Base-by-base conservation (phyloP, 768 basidiomycete species). In the Lactarius hengduanensis region DNA sequence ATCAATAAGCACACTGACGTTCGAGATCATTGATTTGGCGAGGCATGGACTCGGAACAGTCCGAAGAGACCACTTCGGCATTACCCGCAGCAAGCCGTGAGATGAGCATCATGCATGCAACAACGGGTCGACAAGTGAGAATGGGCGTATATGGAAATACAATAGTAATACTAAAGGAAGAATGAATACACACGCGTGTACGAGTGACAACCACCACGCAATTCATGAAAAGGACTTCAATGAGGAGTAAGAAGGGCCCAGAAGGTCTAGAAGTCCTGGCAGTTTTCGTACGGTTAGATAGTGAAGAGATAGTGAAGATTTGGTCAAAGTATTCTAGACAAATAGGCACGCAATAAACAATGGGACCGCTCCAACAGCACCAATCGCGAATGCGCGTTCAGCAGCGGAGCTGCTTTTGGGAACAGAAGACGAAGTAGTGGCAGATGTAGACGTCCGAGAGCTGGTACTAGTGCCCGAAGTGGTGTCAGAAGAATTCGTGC, bases 401-500 rank as follows among this genome's bases (percentile, higher is more conserved):
- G 62, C 62, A 16, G 62, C 53, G 16, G 65, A 61, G n/a, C 55
- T 69, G 34, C 20, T 61, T 20, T 36, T 32, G 41, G 57, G 62
- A 40, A 34, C 40, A 13, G 69, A 63, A 22, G 69, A 40, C 11
- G 63, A 62, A 36, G 64, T 9, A 0, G 43, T 4, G n/a, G 58
- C 41, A 41, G 67, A 61, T 66, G 62, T 70, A 54, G 62, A 62
- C 64, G 61, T 47, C 47, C 34, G 66, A 45, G 32, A 64, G 20
- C 68, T 50, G 43, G 47, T 62, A 56, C 60, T 57, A 2, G 63
- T 64, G 30, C 47, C 30, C 18, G 50, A 26, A 53, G 50, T 47
- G 32, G 22, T 16, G 22, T 38, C 20, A 20, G 66, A 64, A 13
- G 74, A 55, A 53, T 67, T 70, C 5, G 84, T 85, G 34, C 86